These are phyloP conservation scores for Echium plantagineum DNA, from an alignment of 257 asterid genomes.

Conservation along the genomic window DNA sequence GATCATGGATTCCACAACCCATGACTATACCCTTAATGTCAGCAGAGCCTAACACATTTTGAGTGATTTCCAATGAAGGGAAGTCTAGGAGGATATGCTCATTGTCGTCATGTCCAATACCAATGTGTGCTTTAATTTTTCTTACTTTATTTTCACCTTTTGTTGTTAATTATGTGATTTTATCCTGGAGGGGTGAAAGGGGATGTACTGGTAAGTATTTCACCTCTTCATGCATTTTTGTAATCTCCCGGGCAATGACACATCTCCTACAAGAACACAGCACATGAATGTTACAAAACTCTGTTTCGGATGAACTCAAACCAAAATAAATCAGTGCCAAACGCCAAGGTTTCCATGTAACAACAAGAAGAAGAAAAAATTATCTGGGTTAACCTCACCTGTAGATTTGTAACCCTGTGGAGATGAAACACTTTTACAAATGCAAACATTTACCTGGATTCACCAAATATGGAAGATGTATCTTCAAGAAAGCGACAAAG, in stretches of 20 bases:
- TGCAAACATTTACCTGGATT: conserved; percentile 44
- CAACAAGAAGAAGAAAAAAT: neutral
- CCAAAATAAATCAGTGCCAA: neutral
- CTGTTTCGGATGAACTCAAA: neutral
- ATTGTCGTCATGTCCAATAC: too few species aligned
- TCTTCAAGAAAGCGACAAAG: conserved; percentile 76
- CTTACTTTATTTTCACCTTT: neutral
- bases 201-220: conserved; percentile 7
- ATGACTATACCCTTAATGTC: too few species aligned
- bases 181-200: too few species aligned
- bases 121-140: too few species aligned
- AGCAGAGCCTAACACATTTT: too few species aligned
- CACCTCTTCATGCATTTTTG: conserved; percentile 91
- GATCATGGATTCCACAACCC: too few species aligned
- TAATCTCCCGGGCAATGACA: conserved; percentile 94
- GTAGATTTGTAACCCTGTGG: neutral
- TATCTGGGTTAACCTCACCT: neutral
- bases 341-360: neutral
- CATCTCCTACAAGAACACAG: conserved; percentile 49
- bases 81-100: too few species aligned
- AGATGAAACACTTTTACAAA: neutral
- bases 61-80: too few species aligned
- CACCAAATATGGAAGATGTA: conserved; percentile 48
- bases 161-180: too few species aligned
- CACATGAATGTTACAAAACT: conserved; percentile 3